Evolutionary conservation across 495 filamentous ascomycete genomes (phyloP).

Genomic region (Lasiosphaeria hispida): DNA sequence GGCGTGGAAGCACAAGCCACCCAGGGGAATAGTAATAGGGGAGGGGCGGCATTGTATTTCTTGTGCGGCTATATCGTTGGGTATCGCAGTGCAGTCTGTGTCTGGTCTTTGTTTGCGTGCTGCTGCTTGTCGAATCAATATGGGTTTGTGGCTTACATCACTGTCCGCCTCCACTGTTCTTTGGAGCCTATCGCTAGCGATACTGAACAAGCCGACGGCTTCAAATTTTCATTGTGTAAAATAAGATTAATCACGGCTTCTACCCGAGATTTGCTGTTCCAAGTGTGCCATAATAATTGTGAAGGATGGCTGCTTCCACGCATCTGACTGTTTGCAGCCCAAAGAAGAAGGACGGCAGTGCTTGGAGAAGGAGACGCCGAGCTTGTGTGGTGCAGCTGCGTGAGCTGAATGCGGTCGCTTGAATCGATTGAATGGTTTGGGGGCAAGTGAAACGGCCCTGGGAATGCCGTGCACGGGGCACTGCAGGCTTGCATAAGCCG

Average conservation of each 20-base stretch:
- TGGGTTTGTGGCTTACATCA: too few relatives aligned
- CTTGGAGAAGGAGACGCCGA: too few relatives aligned
- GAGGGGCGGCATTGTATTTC: slow-evolving; percentile 8
- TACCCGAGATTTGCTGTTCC: too few relatives aligned
- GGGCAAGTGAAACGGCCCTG: not conserved
- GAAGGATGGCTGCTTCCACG: too few relatives aligned
- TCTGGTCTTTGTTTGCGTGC: not conserved
- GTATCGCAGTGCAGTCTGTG: not conserved
- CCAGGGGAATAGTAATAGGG: slow-evolving; percentile 3
- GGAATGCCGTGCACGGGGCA: not conserved
- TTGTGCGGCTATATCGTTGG: slow-evolving; percentile 8
- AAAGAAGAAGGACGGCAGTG: not conserved
- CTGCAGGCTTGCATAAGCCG: not conserved
- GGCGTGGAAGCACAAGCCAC: not conserved
- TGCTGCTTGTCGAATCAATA: not conserved
- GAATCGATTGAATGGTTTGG: not conserved
- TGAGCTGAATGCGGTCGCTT: not conserved
- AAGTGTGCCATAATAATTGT: too few relatives aligned
- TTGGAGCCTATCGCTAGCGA: not conserved
- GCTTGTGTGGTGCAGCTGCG: too few relatives aligned
- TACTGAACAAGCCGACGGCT: not conserved
- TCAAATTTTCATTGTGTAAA: slow-evolving; percentile 20
- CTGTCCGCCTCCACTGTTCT: not conserved
- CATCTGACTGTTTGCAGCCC: not conserved
- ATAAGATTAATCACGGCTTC: slow-evolving; percentile 2